Evolutionary conservation across 805 yeast species (phyloP), one percentile per base, ranked within the genome.

Genomic region (Myxozyma geophila): DNA sequence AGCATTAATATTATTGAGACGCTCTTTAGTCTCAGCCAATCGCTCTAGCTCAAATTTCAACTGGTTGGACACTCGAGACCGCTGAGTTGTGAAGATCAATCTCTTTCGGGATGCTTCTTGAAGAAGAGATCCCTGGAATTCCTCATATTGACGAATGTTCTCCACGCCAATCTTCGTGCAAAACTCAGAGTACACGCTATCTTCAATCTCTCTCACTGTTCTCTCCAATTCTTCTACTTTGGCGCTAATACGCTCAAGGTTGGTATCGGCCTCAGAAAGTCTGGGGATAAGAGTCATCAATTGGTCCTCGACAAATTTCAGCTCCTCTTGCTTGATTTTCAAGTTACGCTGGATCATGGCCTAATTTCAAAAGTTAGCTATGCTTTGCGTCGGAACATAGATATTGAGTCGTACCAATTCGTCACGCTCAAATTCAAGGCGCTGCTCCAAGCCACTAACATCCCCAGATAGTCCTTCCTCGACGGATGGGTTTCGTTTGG

Each of bases 131-230:
- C 93, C 92, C 59, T 87, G 89, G 12, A 83, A 78, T 50, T 78
- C 78, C 73, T 92, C 97, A 73, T 88, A 92, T 40, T 87, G 91
- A 53, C 81, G 79, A 46, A 91, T 84, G 65, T 75, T 75, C 7
- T 76, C 73, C 69, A 90, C 84, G 0, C 85, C 85, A 58, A 87
- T 76, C 60, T 75, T 78, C 0, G 72, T 59, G 61, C 92, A 87
- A 72, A 92, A 89, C 0, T 74, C 80, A 72, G 81, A 50, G 78
- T 71, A 67, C 44, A 75, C 59, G 51, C 62, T 37, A 70, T 74
- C 64, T 59, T 70, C 69, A 28, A 70, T 59, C 15, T 40, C 54
- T 5, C 63, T 58, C 9, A 74, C 63, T n/a, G 46, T 72, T 1
- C 75, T 67, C 67, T 85, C 87, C 7, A 86, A 65, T 2, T 65